phyloP scores from a whole-genome alignment of 2,329 filamentous ascomycete genomes.

The Rhynchosporium agropyri region DNA sequence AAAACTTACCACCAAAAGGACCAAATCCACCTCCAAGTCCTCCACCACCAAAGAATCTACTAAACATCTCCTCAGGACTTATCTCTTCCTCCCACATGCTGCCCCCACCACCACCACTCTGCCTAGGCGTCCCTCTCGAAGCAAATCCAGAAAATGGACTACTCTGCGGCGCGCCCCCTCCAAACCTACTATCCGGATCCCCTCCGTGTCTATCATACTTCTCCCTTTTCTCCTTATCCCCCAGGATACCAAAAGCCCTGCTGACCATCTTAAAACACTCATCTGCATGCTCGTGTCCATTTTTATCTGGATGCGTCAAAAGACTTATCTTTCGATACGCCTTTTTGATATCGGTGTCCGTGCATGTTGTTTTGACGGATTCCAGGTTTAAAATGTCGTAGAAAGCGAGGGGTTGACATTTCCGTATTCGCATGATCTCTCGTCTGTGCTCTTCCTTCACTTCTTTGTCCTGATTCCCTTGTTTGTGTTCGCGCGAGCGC shows the following conservation, averaged over 20 bases:
- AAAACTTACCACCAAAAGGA: conserved; percentile 62
- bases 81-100: conserved; percentile 86
- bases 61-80: conserved; percentile 94
- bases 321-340: conserved; percentile 93
- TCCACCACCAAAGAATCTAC: conserved; percentile 86
- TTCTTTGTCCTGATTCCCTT: conserved; percentile 63
- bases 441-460: conserved; percentile 90
- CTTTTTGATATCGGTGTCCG: conserved; percentile 92
- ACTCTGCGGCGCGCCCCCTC: conserved; percentile 57
- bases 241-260: conserved; percentile 88
- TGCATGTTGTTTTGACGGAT: conserved; percentile 62
- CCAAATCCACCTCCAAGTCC: conserved; percentile 60
- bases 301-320: conserved; percentile 98
- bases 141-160: conserved; percentile 66
- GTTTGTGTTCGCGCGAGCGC: conserved; percentile 53
- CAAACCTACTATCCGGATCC: conserved; percentile 88
- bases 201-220: conserved; percentile 88
- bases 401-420: conserved; percentile 83
- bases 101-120: conserved; percentile 40
- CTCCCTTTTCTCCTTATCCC: conserved; percentile 88
- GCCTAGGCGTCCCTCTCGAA: conserved; percentile 47
- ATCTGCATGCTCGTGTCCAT: conserved; percentile 91
- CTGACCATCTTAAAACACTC: conserved; percentile 99
- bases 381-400: conserved; percentile 90
- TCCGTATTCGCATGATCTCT: conserved; percentile 84